Conservation (phyloP, 768 basidiomycete genomes). For the Pleurotus citrinopileatus region DNA sequence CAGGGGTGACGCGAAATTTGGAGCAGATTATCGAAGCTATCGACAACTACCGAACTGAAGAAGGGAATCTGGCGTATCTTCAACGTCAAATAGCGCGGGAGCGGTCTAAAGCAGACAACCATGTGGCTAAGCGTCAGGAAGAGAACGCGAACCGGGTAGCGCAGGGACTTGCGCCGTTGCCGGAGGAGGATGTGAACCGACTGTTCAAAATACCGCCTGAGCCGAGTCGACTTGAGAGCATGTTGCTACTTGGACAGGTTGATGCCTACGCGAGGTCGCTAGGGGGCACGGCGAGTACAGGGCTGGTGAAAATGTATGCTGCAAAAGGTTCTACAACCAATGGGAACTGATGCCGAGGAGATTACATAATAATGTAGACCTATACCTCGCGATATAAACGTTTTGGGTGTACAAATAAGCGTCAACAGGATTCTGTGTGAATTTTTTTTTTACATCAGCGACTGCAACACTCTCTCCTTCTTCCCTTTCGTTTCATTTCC, state of each 20-base stretch:
- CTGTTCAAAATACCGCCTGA: slow-evolving; percentile 88
- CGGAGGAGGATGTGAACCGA: slow-evolving; percentile 81
- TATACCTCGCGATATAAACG: slow-evolving; percentile 3
- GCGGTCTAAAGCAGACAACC: slow-evolving; percentile 72
- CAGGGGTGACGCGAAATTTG: slow-evolving; percentile 70
- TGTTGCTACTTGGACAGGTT: slow-evolving; percentile 83
- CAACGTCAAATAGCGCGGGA: slow-evolving; percentile 87
- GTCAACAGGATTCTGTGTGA: not conserved
- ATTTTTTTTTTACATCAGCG: too few relatives aligned
- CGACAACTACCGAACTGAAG: slow-evolving; percentile 85
- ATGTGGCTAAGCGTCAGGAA: slow-evolving; percentile 83
- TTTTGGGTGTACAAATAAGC: slow-evolving; percentile 4
- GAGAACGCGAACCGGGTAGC: slow-evolving; percentile 78
- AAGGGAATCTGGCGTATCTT: slow-evolving; percentile 88
- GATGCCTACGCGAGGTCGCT: slow-evolving; percentile 83
- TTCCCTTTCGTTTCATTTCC: slow-evolving; percentile 1
- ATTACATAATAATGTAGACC: too few relatives aligned
- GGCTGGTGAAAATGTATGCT: slow-evolving; percentile 86
- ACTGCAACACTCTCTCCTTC: not conserved
- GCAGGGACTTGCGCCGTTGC: slow-evolving; percentile 82
- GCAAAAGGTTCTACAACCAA: slow-evolving; percentile 36
- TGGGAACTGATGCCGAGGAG: slow-evolving; percentile 12
- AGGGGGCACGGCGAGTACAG: slow-evolving; percentile 56
- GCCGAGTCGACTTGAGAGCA: slow-evolving; percentile 83
- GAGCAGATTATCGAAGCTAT: slow-evolving; percentile 85